Conservation (phyloP, 192 early-diverging fungal species). For the Paraglomus occultum region DNA sequence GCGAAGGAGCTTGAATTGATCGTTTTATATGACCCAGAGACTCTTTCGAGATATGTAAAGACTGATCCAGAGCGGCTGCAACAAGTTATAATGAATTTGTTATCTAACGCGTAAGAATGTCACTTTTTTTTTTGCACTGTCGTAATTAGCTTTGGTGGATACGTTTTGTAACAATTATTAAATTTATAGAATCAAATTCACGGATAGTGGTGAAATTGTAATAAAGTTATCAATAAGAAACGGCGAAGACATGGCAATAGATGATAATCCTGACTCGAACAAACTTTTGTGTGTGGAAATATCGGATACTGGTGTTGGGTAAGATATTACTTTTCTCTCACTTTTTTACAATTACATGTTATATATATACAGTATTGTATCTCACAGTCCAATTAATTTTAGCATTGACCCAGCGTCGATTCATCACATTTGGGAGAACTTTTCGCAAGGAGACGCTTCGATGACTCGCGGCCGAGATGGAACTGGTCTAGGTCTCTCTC, state of each 20-base stretch:
- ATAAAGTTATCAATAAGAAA: neutral
- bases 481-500: conserved; percentile 75
- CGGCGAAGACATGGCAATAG: neutral
- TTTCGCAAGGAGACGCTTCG: conserved; percentile 68
- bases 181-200: conserved; percentile 45
- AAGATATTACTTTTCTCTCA: neutral
- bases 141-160: too few species aligned
- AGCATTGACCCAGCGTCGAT: conserved; percentile 64
- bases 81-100: conserved; percentile 51
- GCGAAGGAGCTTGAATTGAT: conserved; percentile 42
- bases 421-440: conserved; percentile 67
- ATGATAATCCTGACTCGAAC: neutral
- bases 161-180: too few species aligned
- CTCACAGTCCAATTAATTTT: neutral
- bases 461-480: conserved; percentile 73
- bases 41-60: conserved; percentile 44
- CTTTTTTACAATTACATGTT: too few species aligned
- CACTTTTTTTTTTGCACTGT: too few species aligned
- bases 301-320: conserved; percentile 70
- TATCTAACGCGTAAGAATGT: conserved; percentile 45
- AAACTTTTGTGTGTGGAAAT: conserved; percentile 57
- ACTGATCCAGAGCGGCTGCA: conserved; percentile 34
- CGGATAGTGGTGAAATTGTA: conserved; percentile 40
- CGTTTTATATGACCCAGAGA: conserved; percentile 41
- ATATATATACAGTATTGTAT: too few species aligned